These are phyloP conservation scores for Paraglomus occultum DNA, from an alignment of 192 early-diverging fungal genomes.

Conservation along the genomic window DNA sequence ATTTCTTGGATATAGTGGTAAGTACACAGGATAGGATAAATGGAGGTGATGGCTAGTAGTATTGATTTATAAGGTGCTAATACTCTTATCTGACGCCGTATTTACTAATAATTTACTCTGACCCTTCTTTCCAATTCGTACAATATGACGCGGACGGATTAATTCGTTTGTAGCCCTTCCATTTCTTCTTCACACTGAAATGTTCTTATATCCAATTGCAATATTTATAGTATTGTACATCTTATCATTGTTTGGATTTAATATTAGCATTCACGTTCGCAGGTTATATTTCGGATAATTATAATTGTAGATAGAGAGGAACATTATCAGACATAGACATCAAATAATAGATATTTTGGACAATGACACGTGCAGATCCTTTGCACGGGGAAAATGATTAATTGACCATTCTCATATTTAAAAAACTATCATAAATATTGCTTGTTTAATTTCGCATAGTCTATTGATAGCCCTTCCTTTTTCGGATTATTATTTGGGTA, in stretches of 20 bases:
- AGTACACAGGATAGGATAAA: constrained; percentile 20
- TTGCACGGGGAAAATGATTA: too few species aligned
- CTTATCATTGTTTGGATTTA: constrained; percentile 68
- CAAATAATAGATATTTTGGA: too few species aligned
- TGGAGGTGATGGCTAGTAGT: neutral
- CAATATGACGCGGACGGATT: neutral
- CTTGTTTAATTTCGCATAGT: too few species aligned
- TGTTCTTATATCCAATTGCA: constrained; percentile 87
- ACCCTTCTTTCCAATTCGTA: neutral
- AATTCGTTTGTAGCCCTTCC: constrained; percentile 70
- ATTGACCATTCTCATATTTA: too few species aligned
- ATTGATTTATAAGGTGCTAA: constrained; percentile 12
- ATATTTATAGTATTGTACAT: constrained; percentile 61
- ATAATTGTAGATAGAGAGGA: neutral
- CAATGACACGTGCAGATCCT: too few species aligned
- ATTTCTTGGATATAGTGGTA: constrained; percentile 91
- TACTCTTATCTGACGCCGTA: neutral
- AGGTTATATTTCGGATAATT: constrained; percentile 70
- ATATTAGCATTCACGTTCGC: constrained; percentile 73
- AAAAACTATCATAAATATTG: too few species aligned
- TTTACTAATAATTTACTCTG: neutral
- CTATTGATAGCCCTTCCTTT: too few species aligned
- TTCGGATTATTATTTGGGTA: too few species aligned
- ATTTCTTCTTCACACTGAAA: constrained; percentile 84
- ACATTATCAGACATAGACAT: too few species aligned